Evolutionary conservation across 148 eudicot species (phyloP), one percentile per base, ranked within the genome.

Genomic region (Cornus suecica): DNA sequence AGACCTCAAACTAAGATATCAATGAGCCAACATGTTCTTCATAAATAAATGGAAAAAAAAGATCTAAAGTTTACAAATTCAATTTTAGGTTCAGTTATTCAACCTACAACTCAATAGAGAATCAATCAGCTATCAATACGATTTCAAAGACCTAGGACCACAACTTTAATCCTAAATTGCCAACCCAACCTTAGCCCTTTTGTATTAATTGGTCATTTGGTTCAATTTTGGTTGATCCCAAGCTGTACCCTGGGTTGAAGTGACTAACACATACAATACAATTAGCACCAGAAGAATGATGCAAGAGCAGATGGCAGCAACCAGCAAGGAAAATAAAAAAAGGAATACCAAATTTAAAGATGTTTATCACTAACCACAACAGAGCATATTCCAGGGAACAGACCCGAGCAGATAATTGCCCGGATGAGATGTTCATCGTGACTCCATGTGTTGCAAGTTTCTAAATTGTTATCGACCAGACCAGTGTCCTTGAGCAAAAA

Each of bases 351-450:
- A 29, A 58, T 18, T 14, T 48, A 16, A 61, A 71, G 28, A 31
- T 23, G 31, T 67, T 65, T n/a, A 78, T 34, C 42, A 85, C 96
- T 79, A 76, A 94, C 99, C 92, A 92, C 91, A 83, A 90, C 94
- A 64, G 99, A 92, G 81, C 88, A 88, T 70, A 94, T 88, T 66
- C 99, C 97, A 68, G 99, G 97, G 80, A 87, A 94, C 61, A 94
- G 84, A 62, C 99, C 97, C 8, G 94, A 88, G 76, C 97, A 92
- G 32, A 92, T 87, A 74, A 94, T 75, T 61, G 97, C 89, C 67
- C 99, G 87, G 75, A 90, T 82, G 66, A 94, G 91, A 85, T 89
- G 91, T 76, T 83, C 88, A 76, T 94, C 96, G 74, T 88, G 89
- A 83, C 97, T 91, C 92, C 94, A 92, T 20, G 68, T 79, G 77